Conservation (phyloP, 495 filamentous ascomycete species). For the Aspergillus olivimuriae region DNA sequence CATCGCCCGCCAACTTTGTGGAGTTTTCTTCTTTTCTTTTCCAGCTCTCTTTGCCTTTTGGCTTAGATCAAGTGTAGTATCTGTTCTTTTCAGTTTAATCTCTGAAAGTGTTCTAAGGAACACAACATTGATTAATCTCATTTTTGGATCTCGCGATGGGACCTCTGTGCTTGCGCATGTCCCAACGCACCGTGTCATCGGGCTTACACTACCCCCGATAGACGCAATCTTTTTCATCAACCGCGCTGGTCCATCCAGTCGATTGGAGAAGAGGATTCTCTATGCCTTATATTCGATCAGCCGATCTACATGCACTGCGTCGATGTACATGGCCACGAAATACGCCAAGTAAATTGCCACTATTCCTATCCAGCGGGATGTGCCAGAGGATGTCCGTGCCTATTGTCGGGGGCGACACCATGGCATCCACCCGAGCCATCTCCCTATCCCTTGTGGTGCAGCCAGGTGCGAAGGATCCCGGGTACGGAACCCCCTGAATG, state of each 20-base stretch:
- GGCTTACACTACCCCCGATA: conserved; percentile 82
- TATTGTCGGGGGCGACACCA: too few species aligned
- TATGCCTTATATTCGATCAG: too few species aligned
- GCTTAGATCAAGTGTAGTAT: conserved; percentile 98
- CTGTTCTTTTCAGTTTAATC: conserved; percentile 99
- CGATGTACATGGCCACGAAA: too few species aligned
- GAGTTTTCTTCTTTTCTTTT: conserved; percentile 42
- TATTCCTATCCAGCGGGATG: too few species aligned
- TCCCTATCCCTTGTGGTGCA: not conserved
- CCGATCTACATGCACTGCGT: too few species aligned
- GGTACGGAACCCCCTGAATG: not conserved
- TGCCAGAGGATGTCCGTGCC: too few species aligned
- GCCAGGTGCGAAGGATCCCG: not conserved
- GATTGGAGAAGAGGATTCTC: conserved; percentile 39
- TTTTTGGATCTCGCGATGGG: conserved; percentile 56
- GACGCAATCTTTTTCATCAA: conserved; percentile 56
- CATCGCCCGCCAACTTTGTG: conserved; percentile 4
- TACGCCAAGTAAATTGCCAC: too few species aligned
- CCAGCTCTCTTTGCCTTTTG: conserved; percentile 54
- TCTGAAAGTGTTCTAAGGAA: conserved; percentile 62
- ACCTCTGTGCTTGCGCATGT: conserved; percentile 83
- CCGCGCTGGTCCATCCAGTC: conserved; percentile 19
- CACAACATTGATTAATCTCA: conserved; percentile 79
- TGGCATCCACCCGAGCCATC: too few species aligned
- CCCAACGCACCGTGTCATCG: conserved; percentile 68